Conservation (phyloP, 2,329 filamentous ascomycete genomes). For the Sporothrix luriei region DNA sequence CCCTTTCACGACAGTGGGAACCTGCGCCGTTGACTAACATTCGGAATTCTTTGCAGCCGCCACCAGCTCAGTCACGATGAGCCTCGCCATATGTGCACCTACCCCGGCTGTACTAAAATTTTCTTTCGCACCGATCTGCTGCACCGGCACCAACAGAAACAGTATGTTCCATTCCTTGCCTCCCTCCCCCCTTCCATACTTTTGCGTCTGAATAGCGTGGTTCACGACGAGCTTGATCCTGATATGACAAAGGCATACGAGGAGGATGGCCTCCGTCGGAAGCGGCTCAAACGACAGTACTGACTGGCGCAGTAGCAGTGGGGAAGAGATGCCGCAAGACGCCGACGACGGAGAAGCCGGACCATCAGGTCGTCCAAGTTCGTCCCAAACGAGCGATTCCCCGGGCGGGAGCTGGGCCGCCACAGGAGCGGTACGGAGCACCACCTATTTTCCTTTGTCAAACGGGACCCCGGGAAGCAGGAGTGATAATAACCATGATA, state of each 20-base stretch:
- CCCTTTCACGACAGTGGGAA: neutral
- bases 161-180: slow-evolving; percentile 45
- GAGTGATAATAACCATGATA: slow-evolving; percentile 21
- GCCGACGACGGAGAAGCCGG: slow-evolving; percentile 18
- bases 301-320: slow-evolving; percentile 21
- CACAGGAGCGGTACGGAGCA: slow-evolving; percentile 25
- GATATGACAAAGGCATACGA: slow-evolving; percentile 16
- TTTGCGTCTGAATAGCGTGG: neutral
- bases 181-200: neutral
- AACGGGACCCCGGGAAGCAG: neutral
- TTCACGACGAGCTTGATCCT: slow-evolving; percentile 14
- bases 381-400: slow-evolving; percentile 24
- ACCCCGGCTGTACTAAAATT: slow-evolving; percentile 57
- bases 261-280: slow-evolving; percentile 12
- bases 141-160: slow-evolving; percentile 58
- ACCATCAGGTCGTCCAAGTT: slow-evolving; percentile 17
- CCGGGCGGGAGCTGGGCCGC: slow-evolving; percentile 21
- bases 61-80: slow-evolving; percentile 42
- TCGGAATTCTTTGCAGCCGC: slow-evolving; percentile 26
- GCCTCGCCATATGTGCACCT: slow-evolving; percentile 55
- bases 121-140: slow-evolving; percentile 64
- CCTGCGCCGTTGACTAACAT: neutral
- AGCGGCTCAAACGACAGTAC: slow-evolving; percentile 10
- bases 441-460: slow-evolving; percentile 15
- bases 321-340: neutral